A percentile compares a stretch with the other conserved stretches of the same genome.
Evolutionary conservation across 106 monocot species (phyloP).

Genomic region (Dendrobium officinale): DNA sequence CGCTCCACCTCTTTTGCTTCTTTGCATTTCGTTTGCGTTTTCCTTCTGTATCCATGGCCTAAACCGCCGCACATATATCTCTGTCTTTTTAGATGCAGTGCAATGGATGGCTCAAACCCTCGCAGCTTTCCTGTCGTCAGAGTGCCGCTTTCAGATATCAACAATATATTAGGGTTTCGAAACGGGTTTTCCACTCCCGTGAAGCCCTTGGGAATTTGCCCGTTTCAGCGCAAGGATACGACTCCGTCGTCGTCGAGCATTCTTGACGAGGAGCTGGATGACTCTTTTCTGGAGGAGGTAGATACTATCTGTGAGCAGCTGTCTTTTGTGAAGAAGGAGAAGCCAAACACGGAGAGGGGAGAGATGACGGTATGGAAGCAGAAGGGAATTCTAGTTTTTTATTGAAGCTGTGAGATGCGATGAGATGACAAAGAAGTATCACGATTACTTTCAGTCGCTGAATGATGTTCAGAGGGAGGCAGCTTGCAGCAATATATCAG

Average conservation of each 20-base stretch:
- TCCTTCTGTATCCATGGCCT: background rate
- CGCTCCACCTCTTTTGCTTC: background rate
- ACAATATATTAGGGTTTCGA: background rate
- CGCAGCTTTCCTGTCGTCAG: slow-evolving; percentile 9
- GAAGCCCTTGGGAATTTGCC: background rate
- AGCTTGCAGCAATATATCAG: slow-evolving; percentile 50
- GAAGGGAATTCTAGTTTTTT: background rate
- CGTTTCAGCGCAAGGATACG: background rate
- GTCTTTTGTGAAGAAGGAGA: slow-evolving; percentile 28
- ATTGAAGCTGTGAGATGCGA: background rate
- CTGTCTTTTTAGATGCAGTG: slow-evolving; percentile 6
- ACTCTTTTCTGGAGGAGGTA: slow-evolving; percentile 39
- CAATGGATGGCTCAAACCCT: background rate
- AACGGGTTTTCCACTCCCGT: slow-evolving; percentile 4
- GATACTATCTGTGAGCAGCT: slow-evolving; percentile 50
- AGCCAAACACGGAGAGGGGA: slow-evolving; percentile 7
- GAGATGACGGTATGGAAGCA: background rate
- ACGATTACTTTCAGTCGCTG: slow-evolving; percentile 55
- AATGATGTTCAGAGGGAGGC: slow-evolving; percentile 82
- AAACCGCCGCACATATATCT: background rate
- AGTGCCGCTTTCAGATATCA: slow-evolving; percentile 15
- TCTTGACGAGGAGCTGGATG: slow-evolving; percentile 53
- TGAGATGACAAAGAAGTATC: slow-evolving; percentile 40
- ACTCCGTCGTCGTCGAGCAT: slow-evolving; percentile 6
- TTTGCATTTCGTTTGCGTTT: background rate